Base-by-base conservation (phyloP, 352 stramenopile species). In the Albugo laibachii region DNA sequence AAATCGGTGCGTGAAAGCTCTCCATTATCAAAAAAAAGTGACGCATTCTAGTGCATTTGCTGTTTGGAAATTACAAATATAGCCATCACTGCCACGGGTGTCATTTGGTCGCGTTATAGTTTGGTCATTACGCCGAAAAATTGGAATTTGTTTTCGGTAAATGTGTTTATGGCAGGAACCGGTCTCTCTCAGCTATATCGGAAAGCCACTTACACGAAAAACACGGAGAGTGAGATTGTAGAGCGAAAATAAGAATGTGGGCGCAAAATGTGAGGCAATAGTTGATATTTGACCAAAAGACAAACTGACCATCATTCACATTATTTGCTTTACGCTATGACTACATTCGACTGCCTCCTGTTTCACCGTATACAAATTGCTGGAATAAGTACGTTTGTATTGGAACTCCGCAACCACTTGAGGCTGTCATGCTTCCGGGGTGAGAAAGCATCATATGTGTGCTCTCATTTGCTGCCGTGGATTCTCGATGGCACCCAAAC, bases 51-150 rank as follows among this genome's bases (percentile, higher is more conserved):
- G 15, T 12, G 1, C 15, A 15, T 18, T n/a, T 11, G 4, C 47
- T 5, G 47, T 6, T 34, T 31, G 24, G 24, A 31, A 31, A 31
- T 31, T 18, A 14, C 45, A 16, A 27, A 11, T 21, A 37, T 41
- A 66, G 79, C 80, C 15, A 72, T 93, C 47, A 73, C 73, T 35
- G 52, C 55, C 36, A 93, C 80, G 11, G 80, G 80, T n/a, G 53
- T 93, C 48, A 92, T 94, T 54, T 94, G 82, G 80, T 88, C 75
- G 21, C 73, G 82, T 45, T 94, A 93, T 62, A 85, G 66, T 48
- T 56, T 86, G 34, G 66, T 93, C 27, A 88, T 94, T 50, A 91
- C 72, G 24, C 81, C 82, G 21, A 78, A 85, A 56, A 94, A 94
- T 69, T 94, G 82, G 70, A 94, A 92, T 56, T 62, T 94, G 13